Conservation (phyloP, 73 alveolate species). For the Paraurostyla sp. region DNA sequence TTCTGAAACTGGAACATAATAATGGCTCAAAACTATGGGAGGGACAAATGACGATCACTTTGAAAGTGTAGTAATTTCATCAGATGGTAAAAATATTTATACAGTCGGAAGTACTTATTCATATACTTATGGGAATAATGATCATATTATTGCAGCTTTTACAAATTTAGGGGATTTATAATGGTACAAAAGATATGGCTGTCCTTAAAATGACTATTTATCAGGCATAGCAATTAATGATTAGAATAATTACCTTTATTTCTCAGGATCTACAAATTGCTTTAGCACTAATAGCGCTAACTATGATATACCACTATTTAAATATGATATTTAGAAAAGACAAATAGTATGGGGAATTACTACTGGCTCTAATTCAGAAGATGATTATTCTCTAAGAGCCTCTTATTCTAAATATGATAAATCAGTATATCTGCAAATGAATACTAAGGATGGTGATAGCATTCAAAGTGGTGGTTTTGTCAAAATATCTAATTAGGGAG, state of each 20-base stretch:
- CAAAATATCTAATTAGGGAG: not conserved
- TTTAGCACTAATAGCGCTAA: not conserved
- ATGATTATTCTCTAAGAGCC: not conserved
- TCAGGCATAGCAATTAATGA: not conserved
- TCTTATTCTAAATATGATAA: not conserved
- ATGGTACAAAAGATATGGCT: slow-evolving; percentile 8
- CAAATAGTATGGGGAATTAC: not conserved
- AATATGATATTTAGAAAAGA: not conserved
- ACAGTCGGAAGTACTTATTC: slow-evolving; percentile 8
- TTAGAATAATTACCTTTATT: not conserved
- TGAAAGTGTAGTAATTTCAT: not conserved
- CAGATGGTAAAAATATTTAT: not conserved
- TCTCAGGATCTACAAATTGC: not conserved
- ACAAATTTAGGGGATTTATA: not conserved
- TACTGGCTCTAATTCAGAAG: not conserved
- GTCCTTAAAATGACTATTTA: not conserved
- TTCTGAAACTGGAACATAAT: not conserved
- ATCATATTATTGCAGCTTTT: not conserved
- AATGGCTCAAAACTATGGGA: slow-evolving; percentile 3
- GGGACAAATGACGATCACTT: not conserved
- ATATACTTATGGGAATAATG: not conserved
- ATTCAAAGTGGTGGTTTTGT: not conserved
- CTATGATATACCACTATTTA: not conserved
- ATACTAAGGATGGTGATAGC: not conserved
- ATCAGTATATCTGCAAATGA: not conserved